Conservation (phyloP, 2,329 filamentous ascomycete genomes). For the Hypoxylon sp. region DNA sequence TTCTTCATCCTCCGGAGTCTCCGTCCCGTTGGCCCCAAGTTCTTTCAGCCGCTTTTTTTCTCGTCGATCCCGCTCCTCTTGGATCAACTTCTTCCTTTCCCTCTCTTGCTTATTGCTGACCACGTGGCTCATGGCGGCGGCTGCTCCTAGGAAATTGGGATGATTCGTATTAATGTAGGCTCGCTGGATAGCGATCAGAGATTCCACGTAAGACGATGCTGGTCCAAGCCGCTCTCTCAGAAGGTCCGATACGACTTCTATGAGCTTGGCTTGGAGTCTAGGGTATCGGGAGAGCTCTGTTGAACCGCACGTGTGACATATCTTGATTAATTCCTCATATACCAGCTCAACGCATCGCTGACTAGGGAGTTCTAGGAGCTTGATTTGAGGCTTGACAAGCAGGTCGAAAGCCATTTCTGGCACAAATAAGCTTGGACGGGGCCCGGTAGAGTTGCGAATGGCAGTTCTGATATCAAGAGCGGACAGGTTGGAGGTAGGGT, state of each 20-base stretch:
- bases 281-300: constrained; percentile 94
- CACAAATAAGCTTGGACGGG: constrained; percentile 94
- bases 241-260: constrained; percentile 97
- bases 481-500: constrained; percentile 95
- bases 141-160: constrained; percentile 96
- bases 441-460: constrained; percentile 97
- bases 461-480: constrained; percentile 96
- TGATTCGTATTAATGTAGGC: constrained; percentile 99
- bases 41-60: constrained; percentile 89
- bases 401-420: constrained; percentile 98
- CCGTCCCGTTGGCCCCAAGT: constrained; percentile 81
- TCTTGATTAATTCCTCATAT: constrained; percentile 99
- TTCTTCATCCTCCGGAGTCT: constrained; percentile 77
- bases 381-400: constrained; percentile 98
- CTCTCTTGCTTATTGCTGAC: constrained; percentile 95
- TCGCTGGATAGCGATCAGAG: constrained; percentile 94
- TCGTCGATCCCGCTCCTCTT: constrained; percentile 88
- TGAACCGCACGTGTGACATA: constrained; percentile 97
- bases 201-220: constrained; percentile 92
- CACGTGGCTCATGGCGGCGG: constrained; percentile 96
- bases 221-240: constrained; percentile 93
- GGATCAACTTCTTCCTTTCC: constrained; percentile 83
- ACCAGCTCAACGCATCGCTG: constrained; percentile 98
- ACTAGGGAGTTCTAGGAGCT: constrained; percentile 92
- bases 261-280: constrained; percentile 93